Evolutionary conservation across 2,329 filamentous ascomycete species (phyloP), one percentile per base, ranked within the genome.

Genomic region (Thielaviopsis populi): DNA sequence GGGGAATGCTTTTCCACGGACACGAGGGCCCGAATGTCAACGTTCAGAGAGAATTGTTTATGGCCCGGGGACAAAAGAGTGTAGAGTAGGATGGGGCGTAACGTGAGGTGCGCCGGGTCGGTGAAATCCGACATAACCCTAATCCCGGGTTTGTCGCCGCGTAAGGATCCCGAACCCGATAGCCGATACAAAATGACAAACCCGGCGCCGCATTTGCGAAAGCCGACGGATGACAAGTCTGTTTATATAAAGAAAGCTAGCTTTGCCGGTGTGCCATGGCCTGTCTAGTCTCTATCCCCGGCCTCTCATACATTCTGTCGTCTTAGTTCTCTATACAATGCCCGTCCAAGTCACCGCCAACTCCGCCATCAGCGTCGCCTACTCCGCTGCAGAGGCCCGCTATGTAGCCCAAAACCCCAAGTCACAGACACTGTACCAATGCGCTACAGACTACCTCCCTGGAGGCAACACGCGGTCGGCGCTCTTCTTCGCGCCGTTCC

Each of bases 381-480:
- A 65, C 59, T 24, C 54, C 15, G 53, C 54, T 30, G 59, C 60
- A 37, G 64, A 65, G 56, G 27, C 30, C 15, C 53, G 42, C 41
- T 65, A 60, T 37, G 27, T 54, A 10, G 42, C 54, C 8, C 19
- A 43, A 13, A 65, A 65, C 53, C 33, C 54, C 8, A 50, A 27
- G 5, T 65, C 64, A 8, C 33, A 33, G 3, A 15, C 30, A 2
- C 61, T 63, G 13, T 59, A 63, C 27, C 1, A 24, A 37, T 33
- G 27, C 6, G 60, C 64, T 30, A 48, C 48, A 7, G 22, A 11
- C 24, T n/a, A 59, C 22, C 54, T 65, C n/a, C 77, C 77, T 0
- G 77, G 77, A 22, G 77, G 77, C 42, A 79, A 78, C 68, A 79
- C 77, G 5, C 73, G 77, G 64, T 76, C 74, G 0, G 73, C 77